Conservation (phyloP, 495 filamentous ascomycete genomes). For the Penicillium soppii region DNA sequence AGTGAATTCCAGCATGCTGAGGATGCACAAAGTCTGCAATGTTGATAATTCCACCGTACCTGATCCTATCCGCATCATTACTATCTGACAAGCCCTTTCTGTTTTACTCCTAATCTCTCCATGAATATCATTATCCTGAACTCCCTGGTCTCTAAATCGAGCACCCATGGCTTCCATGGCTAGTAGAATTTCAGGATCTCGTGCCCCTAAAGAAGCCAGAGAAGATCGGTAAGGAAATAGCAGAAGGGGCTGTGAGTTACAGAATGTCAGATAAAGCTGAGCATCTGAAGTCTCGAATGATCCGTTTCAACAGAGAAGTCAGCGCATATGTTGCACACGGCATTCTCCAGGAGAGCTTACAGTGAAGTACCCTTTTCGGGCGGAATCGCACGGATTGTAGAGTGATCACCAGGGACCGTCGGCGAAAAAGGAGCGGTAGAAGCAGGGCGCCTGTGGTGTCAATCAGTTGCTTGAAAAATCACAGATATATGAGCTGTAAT, state of each 20-base stretch:
- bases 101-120: slow-evolving; percentile 24
- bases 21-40: slow-evolving; percentile 40
- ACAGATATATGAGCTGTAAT: neutral
- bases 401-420: neutral
- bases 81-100: slow-evolving; percentile 26
- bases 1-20: slow-evolving; percentile 42
- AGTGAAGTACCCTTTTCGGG: neutral
- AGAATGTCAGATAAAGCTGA: slow-evolving; percentile 32
- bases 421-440: neutral
- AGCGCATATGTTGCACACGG: neutral
- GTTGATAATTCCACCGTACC: slow-evolving; percentile 42
- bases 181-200: slow-evolving; percentile 36
- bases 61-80: slow-evolving; percentile 31
- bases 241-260: slow-evolving; percentile 41
- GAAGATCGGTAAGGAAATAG: slow-evolving; percentile 30
- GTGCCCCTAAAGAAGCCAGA: slow-evolving; percentile 17
- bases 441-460: neutral
- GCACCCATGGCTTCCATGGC: slow-evolving; percentile 36
- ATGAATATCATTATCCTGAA: slow-evolving; percentile 7
- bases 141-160: slow-evolving; percentile 24
- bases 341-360: neutral
- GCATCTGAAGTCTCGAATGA: slow-evolving; percentile 4
- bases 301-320: neutral
- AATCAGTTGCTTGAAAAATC: neutral
- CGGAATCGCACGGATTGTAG: neutral